These are phyloP conservation scores for Berberis vulgaris DNA, from an alignment of 164 flowering plant genomes.

Conservation along the genomic window DNA sequence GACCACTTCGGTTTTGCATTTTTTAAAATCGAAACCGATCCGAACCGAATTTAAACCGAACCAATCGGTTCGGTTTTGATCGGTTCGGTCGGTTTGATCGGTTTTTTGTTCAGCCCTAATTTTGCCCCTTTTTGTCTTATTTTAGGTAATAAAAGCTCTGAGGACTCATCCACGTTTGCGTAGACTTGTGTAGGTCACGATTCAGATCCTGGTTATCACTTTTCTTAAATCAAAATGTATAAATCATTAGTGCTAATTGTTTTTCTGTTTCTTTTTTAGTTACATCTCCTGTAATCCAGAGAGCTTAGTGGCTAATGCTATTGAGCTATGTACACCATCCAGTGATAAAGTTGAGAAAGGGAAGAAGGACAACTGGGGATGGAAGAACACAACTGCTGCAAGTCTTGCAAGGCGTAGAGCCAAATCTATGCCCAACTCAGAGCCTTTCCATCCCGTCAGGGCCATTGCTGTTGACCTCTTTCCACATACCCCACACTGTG, in stretches of 20 bases:
- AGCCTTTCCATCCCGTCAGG: slow-evolving; percentile 81
- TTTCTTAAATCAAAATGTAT: not conserved
- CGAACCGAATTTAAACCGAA: too few species aligned
- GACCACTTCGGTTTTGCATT: too few species aligned
- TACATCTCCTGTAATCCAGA: slow-evolving; percentile 97
- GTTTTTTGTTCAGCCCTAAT: too few species aligned
- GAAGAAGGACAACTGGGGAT: slow-evolving; percentile 50
- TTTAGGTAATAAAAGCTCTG: slow-evolving; percentile 72
- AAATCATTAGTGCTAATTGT: slow-evolving; percentile 1
- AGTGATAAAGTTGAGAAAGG: slow-evolving; percentile 49
- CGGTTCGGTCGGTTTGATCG: too few species aligned
- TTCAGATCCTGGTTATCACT: not conserved
- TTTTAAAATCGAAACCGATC: too few species aligned
- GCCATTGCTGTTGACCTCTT: slow-evolving; percentile 91
- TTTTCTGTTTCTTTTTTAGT: slow-evolving; percentile 26
- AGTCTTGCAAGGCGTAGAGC: slow-evolving; percentile 84
- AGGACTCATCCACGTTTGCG: slow-evolving; percentile 65
- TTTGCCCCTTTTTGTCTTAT: too few species aligned
- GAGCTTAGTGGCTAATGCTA: slow-evolving; percentile 83
- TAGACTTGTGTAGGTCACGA: slow-evolving; percentile 66
- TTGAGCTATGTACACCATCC: slow-evolving; percentile 83
- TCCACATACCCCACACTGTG: slow-evolving; percentile 87
- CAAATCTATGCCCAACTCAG: slow-evolving; percentile 88
- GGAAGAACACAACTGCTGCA: slow-evolving; percentile 89
- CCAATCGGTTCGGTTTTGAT: too few species aligned